A percentile compares a stretch with the other conserved stretches of the same genome.
These are phyloP conservation scores for Aureobasidium sp. DNA, from an alignment of 2,329 filamentous ascomycete genomes.

Conservation along the genomic window DNA sequence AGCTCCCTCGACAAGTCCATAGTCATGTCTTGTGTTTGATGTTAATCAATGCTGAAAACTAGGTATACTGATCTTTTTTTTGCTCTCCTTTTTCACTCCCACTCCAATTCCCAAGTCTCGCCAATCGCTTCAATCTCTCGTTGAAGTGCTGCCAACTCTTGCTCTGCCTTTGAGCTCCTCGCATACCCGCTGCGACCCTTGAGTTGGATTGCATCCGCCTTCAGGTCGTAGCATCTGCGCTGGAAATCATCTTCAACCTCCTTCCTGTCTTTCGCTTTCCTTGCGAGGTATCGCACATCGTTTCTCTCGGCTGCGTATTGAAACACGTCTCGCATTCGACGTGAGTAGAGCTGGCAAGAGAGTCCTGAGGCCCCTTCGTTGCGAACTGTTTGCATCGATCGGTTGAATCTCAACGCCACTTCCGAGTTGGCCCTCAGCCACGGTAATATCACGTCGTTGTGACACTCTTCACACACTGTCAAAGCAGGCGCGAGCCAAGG, in stretches of 20 bases:
- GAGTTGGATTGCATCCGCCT: conserved; percentile 31
- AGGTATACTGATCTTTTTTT: not conserved
- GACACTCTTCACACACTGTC: conserved; percentile 83
- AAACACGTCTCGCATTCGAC: conserved; percentile 71
- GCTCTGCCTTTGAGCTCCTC: conserved; percentile 36
- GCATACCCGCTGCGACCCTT: conserved; percentile 32
- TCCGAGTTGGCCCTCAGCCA: conserved; percentile 47
- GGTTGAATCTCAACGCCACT: conserved; percentile 60
- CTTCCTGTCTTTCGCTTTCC: conserved; percentile 51
- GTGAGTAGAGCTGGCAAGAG: conserved; percentile 71
- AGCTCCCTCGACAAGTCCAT: too few relatives aligned
- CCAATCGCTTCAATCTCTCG: conserved; percentile 43
- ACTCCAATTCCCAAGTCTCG: conserved; percentile 45
- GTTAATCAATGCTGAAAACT: not conserved
- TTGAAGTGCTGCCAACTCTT: conserved; percentile 53
- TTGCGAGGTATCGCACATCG: conserved; percentile 60
- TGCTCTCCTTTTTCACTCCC: conserved; percentile 34
- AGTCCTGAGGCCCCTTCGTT: conserved; percentile 37
- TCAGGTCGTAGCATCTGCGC: conserved; percentile 41
- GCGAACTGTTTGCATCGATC: conserved; percentile 50
- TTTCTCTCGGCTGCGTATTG: conserved; percentile 56
- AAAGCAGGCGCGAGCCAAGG: conserved; percentile 62
- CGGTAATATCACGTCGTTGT: conserved; percentile 70
- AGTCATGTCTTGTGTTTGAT: not conserved
- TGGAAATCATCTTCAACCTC: conserved; percentile 55